Percentiles rank a stretch among this genome's conserved stretches.
Conservation (phyloP, 768 basidiomycete species). For the Mrakia gelida region DNA sequence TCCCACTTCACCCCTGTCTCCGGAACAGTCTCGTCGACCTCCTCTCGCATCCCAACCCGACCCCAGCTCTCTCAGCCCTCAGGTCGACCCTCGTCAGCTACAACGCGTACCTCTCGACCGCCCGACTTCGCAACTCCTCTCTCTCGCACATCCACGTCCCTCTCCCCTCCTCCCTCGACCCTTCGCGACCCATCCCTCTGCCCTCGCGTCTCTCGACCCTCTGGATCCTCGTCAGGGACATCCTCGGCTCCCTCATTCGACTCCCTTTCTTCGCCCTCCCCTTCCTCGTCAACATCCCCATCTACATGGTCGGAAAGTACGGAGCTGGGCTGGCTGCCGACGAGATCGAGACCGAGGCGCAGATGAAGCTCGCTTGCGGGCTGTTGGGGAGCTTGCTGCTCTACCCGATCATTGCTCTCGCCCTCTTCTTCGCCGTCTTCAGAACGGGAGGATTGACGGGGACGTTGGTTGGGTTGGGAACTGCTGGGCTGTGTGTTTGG, state of each 20-base stretch:
- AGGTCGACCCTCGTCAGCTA: constrained; percentile 75
- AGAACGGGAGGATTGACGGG: constrained; percentile 63
- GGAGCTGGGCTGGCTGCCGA: constrained; percentile 78
- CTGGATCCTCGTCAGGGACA: constrained; percentile 70
- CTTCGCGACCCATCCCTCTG: constrained; percentile 64
- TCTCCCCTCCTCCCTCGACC: constrained; percentile 77
- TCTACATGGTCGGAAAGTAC: constrained; percentile 72
- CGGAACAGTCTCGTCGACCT: constrained; percentile 72
- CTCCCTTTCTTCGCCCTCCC: constrained; percentile 89
- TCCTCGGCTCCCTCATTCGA: constrained; percentile 62
- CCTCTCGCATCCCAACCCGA: constrained; percentile 65
- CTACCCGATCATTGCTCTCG: constrained; percentile 79
- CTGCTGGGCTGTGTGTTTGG: constrained; percentile 67
- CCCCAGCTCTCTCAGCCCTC: constrained; percentile 52
- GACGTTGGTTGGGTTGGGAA: constrained; percentile 48
- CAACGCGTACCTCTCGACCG: constrained; percentile 75
- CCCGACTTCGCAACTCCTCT: constrained; percentile 77
- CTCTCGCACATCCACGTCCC: constrained; percentile 66
- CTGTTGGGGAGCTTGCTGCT: constrained; percentile 65
- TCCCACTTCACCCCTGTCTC: constrained; percentile 30
- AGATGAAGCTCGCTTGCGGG: constrained; percentile 91
- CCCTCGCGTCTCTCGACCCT: constrained; percentile 81
- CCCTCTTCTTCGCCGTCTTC: constrained; percentile 73
- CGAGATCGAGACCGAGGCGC: constrained; percentile 82
- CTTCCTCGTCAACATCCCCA: constrained; percentile 56